phyloP scores from a whole-genome alignment of 176 grass and related monocot genomes.

The Luzula sylvatica region DNA sequence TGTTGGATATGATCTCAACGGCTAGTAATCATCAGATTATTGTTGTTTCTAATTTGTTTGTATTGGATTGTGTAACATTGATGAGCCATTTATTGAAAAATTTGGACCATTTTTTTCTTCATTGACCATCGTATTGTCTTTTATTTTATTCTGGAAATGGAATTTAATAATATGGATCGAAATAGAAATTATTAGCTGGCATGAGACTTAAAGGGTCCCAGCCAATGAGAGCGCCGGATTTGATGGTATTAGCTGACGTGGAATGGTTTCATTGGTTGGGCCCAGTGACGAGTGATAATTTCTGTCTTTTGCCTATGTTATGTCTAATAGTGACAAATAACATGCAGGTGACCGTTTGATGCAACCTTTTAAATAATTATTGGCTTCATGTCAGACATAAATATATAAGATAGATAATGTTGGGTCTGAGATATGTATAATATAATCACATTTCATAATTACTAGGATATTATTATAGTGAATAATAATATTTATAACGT shows the following conservation, averaged over 20 bases:
- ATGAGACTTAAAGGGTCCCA: too few species aligned
- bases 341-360: conserved; percentile 14
- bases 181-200: too few species aligned
- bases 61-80: background rate
- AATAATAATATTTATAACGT: background rate
- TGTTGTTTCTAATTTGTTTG: background rate
- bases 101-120: conserved; percentile 7
- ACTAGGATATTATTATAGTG: background rate
- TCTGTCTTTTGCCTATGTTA: background rate
- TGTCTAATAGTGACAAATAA: conserved; percentile 7
- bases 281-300: too few species aligned
- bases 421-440: background rate
- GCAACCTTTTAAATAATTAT: background rate
- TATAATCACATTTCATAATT: background rate
- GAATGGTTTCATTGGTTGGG: too few species aligned
- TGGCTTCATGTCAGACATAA: background rate
- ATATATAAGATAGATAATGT: conserved; percentile 3
- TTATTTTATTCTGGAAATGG: background rate
- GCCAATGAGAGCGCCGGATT: too few species aligned
- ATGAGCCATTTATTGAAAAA: conserved; percentile 7
- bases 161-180: background rate
- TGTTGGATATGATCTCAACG: conserved; percentile 11
- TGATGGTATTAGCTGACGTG: too few species aligned
- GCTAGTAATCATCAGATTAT: background rate
- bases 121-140: background rate